These are phyloP conservation scores for Circinella minor DNA, from an alignment of 371 early-diverging fungal species.

Conservation along the genomic window DNA sequence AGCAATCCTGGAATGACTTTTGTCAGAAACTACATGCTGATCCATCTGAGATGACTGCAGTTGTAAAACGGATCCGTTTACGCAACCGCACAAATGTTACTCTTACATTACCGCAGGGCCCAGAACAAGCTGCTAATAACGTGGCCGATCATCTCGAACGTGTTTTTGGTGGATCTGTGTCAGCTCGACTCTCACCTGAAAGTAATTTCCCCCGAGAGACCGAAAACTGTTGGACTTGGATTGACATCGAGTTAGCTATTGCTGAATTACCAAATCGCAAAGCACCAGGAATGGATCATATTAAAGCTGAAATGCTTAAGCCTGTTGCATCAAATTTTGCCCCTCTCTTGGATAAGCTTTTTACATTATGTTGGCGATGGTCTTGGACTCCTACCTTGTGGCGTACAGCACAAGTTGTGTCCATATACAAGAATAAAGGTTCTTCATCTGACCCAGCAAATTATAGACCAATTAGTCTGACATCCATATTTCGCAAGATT, in stretches of 20 bases:
- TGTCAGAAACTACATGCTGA: constrained; percentile 13
- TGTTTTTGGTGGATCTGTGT: too few species aligned
- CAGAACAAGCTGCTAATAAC: constrained; percentile 2
- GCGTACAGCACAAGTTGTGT: constrained; percentile 29
- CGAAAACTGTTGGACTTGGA: background rate
- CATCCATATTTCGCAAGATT: constrained; percentile 18
- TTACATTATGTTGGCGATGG: constrained; percentile 31
- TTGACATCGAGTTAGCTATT: constrained; percentile 2
- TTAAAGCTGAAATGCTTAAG: constrained; percentile 31
- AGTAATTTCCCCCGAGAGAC: too few species aligned
- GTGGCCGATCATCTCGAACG: constrained; percentile 8
- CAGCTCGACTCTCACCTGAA: too few species aligned
- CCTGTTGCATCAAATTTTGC: constrained; percentile 9
- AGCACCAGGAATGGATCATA: constrained; percentile 31
- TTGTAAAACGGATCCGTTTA: constrained; percentile 6
- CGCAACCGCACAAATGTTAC: background rate
- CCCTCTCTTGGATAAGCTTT: constrained; percentile 14
- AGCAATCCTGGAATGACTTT: constrained; percentile 21
- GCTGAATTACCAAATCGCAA: constrained; percentile 11
- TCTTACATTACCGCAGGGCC: constrained; percentile 1
- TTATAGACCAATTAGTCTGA: constrained; percentile 25
- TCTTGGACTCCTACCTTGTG: constrained; percentile 20
- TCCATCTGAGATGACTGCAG: background rate
- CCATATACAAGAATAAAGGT: constrained; percentile 30
- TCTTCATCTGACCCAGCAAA: constrained; percentile 14